Conservation (phyloP, 2,329 filamentous ascomycete species). For the Colletotrichum eremochloae region DNA sequence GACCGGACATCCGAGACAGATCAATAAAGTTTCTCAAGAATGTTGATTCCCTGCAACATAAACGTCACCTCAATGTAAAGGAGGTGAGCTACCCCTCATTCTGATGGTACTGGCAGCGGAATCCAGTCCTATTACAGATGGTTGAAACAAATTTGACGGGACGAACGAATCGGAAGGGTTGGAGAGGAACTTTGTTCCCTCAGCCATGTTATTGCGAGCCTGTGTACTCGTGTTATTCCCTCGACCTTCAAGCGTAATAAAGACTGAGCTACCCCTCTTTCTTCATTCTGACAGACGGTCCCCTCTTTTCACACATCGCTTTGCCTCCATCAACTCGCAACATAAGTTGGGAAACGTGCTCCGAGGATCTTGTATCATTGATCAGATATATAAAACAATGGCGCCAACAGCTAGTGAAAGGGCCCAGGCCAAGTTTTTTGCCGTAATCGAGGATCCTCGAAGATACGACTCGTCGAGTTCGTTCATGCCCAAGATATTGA, state of each 20-base stretch:
- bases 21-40: not conserved
- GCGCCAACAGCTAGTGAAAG: slow-evolving; percentile 28
- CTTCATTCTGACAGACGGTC: not conserved
- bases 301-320: not conserved
- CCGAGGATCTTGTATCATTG: not conserved
- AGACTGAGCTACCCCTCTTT: slow-evolving; percentile 26
- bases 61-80: slow-evolving; percentile 3
- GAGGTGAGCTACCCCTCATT: slow-evolving; percentile 33
- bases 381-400: slow-evolving; percentile 5
- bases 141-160: slow-evolving; percentile 24
- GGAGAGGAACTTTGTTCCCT: slow-evolving; percentile 13
- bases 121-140: slow-evolving; percentile 19
- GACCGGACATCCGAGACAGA: slow-evolving; percentile 27
- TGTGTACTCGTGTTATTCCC: not conserved
- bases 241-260: not conserved
- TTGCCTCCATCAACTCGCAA: not conserved
- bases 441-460: slow-evolving; percentile 32
- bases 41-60: not conserved
- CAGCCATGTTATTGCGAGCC: not conserved
- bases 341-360: too few species aligned
- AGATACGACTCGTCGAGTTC: slow-evolving; percentile 31
- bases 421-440: slow-evolving; percentile 37
- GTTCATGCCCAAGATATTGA: not conserved
- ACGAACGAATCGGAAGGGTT: slow-evolving; percentile 34
- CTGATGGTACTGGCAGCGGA: not conserved